phyloP scores from a whole-genome alignment of 2,329 filamentous ascomycete genomes.

The Macroventuria anomochaeta region DNA sequence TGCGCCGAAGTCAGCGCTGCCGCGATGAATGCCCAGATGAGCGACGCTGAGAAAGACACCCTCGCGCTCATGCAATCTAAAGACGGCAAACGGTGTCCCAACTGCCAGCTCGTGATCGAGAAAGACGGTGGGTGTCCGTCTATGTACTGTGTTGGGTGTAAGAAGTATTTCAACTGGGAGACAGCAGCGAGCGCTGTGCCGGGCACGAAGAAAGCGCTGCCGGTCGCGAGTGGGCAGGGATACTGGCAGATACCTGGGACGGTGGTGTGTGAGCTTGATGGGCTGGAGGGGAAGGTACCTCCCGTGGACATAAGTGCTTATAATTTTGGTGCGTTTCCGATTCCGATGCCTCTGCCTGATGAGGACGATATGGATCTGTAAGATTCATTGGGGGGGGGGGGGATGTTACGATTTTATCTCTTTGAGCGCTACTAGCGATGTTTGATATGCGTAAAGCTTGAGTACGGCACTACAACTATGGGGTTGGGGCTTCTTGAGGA shows the following conservation, averaged over 20 bases:
- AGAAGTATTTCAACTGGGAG: slow-evolving; percentile 37
- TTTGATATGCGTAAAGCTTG: too few relatives aligned
- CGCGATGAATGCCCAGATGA: slow-evolving; percentile 30
- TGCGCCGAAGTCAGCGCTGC: slow-evolving; percentile 31
- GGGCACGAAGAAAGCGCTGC: slow-evolving; percentile 24
- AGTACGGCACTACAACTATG: too few relatives aligned
- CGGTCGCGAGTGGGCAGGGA: not conserved
- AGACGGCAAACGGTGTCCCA: slow-evolving; percentile 39
- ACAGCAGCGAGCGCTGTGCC: slow-evolving; percentile 32
- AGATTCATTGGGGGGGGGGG: not conserved
- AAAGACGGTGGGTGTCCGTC: slow-evolving; percentile 39
- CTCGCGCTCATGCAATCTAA: slow-evolving; percentile 33
- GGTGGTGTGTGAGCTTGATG: slow-evolving; percentile 11
- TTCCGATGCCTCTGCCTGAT: not conserved
- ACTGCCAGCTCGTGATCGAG: slow-evolving; percentile 40
- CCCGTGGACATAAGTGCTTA: not conserved
- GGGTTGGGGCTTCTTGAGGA: too few relatives aligned
- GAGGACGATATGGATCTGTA: slow-evolving; percentile 6
- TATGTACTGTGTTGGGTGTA: slow-evolving; percentile 34
- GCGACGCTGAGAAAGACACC: slow-evolving; percentile 28
- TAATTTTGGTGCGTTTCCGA: not conserved
- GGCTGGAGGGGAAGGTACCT: not conserved
- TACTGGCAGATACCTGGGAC: slow-evolving; percentile 1
- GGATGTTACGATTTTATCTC: too few relatives aligned
- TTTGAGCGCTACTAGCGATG: too few relatives aligned